Percentiles rank a stretch among this genome's conserved stretches.
These are phyloP conservation scores for Arabidopsis thaliana DNA, from an alignment of 345 rosid genomes.

Conservation along the genomic window DNA sequence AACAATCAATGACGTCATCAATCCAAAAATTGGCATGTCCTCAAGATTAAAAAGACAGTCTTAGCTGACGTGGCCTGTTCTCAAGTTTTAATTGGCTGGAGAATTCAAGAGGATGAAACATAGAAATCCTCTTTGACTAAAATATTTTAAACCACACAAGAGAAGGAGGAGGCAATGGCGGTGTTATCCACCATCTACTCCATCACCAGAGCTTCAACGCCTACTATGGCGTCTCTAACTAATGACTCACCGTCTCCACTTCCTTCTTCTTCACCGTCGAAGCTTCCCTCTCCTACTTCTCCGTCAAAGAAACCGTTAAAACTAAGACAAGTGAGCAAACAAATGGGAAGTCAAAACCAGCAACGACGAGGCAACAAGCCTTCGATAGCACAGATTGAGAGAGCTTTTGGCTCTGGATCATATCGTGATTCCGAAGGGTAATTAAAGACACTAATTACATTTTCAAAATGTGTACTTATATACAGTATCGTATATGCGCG, in stretches of 20 bases:
- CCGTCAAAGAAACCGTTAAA: slow-evolving; percentile 20
- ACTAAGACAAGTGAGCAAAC: slow-evolving; percentile 13
- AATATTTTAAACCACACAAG: slow-evolving; percentile 33
- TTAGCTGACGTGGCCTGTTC: background rate
- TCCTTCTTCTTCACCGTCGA: background rate
- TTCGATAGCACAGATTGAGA: slow-evolving; percentile 62
- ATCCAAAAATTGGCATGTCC: no score
- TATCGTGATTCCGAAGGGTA: slow-evolving; percentile 73
- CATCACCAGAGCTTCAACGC: slow-evolving; percentile 29
- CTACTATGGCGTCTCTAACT: slow-evolving; percentile 33
- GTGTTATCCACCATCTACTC: slow-evolving; percentile 45
- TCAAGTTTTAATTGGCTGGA: background rate
- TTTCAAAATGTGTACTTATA: background rate
- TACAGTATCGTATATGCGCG: background rate
- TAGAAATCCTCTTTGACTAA: background rate
- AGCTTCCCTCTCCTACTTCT: background rate
- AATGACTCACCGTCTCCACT: slow-evolving; percentile 34
- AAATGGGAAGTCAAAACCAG: slow-evolving; percentile 26
- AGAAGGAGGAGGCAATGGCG: slow-evolving; percentile 39
- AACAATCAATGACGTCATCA: no score
- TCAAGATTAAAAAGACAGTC: no score
- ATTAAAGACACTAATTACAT: background rate
- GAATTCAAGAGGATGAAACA: background rate
- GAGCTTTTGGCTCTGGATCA: slow-evolving; percentile 82
- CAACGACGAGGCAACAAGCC: slow-evolving; percentile 48